Conservation (phyloP, 2,329 filamentous ascomycete species). For the Beauveria bassiana region DNA sequence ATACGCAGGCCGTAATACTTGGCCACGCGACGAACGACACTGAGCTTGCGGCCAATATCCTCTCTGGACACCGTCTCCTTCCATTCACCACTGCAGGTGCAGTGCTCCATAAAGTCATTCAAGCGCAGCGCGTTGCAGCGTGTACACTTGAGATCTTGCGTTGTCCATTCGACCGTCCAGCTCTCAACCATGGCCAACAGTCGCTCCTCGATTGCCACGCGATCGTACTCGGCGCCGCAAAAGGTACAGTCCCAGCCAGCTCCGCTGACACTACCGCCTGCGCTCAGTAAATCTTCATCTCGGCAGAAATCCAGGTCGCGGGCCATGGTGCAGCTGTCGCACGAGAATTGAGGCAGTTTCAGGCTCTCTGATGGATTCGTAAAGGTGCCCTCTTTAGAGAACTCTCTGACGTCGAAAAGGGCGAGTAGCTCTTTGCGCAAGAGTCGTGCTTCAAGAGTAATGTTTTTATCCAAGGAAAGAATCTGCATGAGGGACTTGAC, state of each 20-base stretch:
- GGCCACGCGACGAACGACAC: slow-evolving; percentile 67
- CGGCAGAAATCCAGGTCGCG: slow-evolving; percentile 88
- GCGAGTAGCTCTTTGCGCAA: slow-evolving; percentile 82
- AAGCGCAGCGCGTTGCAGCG: slow-evolving; percentile 65
- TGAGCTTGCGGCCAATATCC: slow-evolving; percentile 57
- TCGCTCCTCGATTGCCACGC: slow-evolving; percentile 75
- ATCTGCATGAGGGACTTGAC: slow-evolving; percentile 93
- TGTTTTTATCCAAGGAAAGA: slow-evolving; percentile 81
- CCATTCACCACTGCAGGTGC: slow-evolving; percentile 86
- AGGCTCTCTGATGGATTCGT: slow-evolving; percentile 74
- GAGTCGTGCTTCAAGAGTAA: slow-evolving; percentile 77
- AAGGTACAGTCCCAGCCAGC: slow-evolving; percentile 67
- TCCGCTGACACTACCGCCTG: slow-evolving; percentile 17
- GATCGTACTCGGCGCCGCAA: slow-evolving; percentile 68
- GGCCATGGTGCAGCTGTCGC: slow-evolving; percentile 82
- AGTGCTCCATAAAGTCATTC: slow-evolving; percentile 97
- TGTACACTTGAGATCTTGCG: slow-evolving; percentile 79
- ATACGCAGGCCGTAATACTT: slow-evolving; percentile 74
- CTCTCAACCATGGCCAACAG: slow-evolving; percentile 71
- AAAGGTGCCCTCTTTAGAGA: slow-evolving; percentile 81
- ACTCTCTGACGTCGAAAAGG: slow-evolving; percentile 91
- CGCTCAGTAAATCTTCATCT: slow-evolving; percentile 65
- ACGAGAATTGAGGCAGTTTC: slow-evolving; percentile 67
- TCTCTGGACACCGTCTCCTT: slow-evolving; percentile 59
- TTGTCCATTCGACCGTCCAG: slow-evolving; percentile 70